These are phyloP conservation scores for Brasilioporus rufonigricans DNA, from an alignment of 768 basidiomycete genomes.

Conservation along the genomic window DNA sequence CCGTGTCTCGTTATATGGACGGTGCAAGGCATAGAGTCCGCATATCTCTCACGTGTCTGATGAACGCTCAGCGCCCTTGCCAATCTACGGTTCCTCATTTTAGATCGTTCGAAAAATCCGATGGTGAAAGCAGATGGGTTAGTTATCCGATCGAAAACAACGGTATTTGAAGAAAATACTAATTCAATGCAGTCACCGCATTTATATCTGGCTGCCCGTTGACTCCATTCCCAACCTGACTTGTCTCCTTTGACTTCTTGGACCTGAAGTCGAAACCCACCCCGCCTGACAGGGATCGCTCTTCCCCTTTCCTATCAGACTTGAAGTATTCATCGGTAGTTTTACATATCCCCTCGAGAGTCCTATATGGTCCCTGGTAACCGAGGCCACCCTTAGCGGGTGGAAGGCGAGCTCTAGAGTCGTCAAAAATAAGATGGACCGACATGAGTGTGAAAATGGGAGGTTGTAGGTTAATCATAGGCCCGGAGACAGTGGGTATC, in stretches of 20 bases:
- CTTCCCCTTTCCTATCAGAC: slow-evolving; percentile 36
- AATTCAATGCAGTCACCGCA: slow-evolving; percentile 21
- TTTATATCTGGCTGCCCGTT: slow-evolving; percentile 14
- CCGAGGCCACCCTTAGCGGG: slow-evolving; percentile 62
- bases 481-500: slow-evolving; percentile 47
- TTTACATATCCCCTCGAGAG: slow-evolving; percentile 55
- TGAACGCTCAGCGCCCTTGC: no score
- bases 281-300: slow-evolving; percentile 43
- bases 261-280: slow-evolving; percentile 40
- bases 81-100: no score
- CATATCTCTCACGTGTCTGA: not conserved
- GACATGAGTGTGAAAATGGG: slow-evolving; percentile 51
- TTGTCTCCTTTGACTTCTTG: slow-evolving; percentile 29
- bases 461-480: slow-evolving; percentile 57
- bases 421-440: slow-evolving; percentile 61
- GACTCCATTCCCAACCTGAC: slow-evolving; percentile 30
- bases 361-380: slow-evolving; percentile 57
- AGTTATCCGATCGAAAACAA: not conserved
- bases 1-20: not conserved
- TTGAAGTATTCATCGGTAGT: slow-evolving; percentile 48
- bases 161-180: slow-evolving; percentile 2
- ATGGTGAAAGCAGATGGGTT: not conserved
- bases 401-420: slow-evolving; percentile 57
- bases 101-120: not conserved
- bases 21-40: not conserved